These are phyloP conservation scores for Xylaria cubensis DNA, from an alignment of 495 filamentous ascomycete genomes.

Conservation along the genomic window DNA sequence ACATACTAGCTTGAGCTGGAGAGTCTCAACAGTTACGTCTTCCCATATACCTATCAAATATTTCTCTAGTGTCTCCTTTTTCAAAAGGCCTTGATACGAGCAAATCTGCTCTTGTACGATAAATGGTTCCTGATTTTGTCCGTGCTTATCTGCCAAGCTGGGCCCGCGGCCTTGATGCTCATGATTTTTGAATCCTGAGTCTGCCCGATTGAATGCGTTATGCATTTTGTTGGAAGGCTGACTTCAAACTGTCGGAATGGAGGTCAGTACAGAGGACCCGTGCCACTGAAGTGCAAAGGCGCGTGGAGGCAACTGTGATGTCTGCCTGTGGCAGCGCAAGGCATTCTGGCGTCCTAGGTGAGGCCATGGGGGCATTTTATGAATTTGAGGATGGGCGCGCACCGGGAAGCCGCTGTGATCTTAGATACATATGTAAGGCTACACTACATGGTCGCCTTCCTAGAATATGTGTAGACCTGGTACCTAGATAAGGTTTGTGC, in stretches of 20 bases:
- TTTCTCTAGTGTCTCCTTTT: neutral
- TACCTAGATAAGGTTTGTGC: neutral
- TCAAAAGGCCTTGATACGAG: neutral
- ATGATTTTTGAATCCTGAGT: neutral
- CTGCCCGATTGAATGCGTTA: neutral
- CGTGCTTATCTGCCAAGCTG: neutral
- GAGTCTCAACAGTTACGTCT: neutral
- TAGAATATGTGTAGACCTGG: neutral
- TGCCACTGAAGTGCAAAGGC: neutral
- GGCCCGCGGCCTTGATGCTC: neutral
- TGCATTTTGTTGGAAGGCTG: neutral
- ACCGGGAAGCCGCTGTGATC: neutral
- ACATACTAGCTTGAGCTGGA: neutral
- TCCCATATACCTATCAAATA: neutral
- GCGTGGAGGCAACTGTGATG: neutral
- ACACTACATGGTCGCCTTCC: neutral
- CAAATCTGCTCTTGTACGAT: neutral
- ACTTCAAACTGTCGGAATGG: neutral
- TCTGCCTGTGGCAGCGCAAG: neutral
- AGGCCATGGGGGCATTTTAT: neutral
- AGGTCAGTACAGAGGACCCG: neutral
- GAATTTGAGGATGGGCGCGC: conserved; percentile 5
- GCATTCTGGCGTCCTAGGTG: neutral
- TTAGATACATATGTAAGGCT: neutral
- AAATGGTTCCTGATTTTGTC: neutral